Conservation (phyloP, 176 grass and related monocot species). For the Oryza officinalis region DNA sequence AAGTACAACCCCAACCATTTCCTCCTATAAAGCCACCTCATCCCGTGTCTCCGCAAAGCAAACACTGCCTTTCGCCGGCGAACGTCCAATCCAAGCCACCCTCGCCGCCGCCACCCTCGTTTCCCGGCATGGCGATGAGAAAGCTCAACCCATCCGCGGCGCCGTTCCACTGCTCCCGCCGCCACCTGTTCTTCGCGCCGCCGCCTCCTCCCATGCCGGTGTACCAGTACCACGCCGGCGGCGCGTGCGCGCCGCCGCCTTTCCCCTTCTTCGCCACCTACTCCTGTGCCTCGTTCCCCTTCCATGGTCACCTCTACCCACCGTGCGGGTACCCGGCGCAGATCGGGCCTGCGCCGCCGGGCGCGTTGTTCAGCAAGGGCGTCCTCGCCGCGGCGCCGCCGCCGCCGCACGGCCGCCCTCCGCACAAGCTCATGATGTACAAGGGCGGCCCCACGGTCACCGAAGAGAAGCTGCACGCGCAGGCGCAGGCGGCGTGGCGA, state of each 20-base stretch:
- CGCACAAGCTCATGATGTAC: conserved; percentile 34
- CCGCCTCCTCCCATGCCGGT: conserved; percentile 5
- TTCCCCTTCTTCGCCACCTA: conserved; percentile 6
- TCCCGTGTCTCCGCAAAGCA: not conserved
- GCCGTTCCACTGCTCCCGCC: conserved; percentile 27
- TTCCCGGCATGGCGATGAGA: conserved; percentile 4
- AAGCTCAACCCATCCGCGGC: conserved; percentile 56
- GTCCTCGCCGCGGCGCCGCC: not conserved
- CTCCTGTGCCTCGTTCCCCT: not conserved
- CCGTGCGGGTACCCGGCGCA: not conserved
- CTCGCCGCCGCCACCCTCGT: not conserved
- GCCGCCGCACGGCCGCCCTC: not conserved
- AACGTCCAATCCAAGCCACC: not conserved
- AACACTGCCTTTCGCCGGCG: conserved; percentile 10
- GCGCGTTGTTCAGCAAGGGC: not conserved
- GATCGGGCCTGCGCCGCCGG: not conserved
- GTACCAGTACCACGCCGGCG: not conserved
- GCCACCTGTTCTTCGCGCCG: not conserved
- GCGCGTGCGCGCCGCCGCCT: not conserved
- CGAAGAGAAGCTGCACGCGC: not conserved
- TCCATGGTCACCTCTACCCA: not conserved
- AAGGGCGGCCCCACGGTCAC: not conserved
- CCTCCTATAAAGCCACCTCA: conserved; percentile 26
- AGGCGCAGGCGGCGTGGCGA: not conserved
- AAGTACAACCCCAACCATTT: too few relatives aligned